Conservation (phyloP, 2,329 filamentous ascomycete species). For the Sporothrix luriei region DNA sequence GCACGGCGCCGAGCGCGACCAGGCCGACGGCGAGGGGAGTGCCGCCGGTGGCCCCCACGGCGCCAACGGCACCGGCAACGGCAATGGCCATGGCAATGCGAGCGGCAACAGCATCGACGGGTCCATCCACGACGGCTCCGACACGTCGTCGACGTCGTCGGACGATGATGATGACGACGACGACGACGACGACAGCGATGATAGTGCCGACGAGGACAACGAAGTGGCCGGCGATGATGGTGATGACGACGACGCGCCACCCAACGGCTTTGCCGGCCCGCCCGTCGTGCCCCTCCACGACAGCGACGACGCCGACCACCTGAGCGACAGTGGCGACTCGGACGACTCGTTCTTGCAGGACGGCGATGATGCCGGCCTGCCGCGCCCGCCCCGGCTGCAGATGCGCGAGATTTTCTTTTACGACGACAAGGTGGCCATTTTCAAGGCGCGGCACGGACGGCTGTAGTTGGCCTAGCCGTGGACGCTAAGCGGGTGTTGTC, state of each 20-base stretch:
- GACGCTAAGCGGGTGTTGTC: not conserved
- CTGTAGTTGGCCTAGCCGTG: conserved; percentile 40
- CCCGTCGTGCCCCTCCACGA: conserved; percentile 37
- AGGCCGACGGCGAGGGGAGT: conserved; percentile 37
- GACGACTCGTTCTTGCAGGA: conserved; percentile 57
- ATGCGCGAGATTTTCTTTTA: conserved; percentile 81
- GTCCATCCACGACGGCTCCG: conserved; percentile 33
- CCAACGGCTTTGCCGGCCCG: conserved; percentile 36
- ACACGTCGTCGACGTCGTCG: conserved; percentile 40
- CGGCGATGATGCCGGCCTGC: conserved; percentile 46
- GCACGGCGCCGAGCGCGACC: conserved; percentile 42
- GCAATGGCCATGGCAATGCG: conserved; percentile 12
- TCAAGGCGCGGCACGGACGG: conserved; percentile 70
- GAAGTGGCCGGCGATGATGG: conserved; percentile 45
- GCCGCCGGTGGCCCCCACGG: conserved; percentile 35
- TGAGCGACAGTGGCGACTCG: conserved; percentile 44
- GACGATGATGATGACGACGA: conserved; percentile 52
- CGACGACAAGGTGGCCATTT: conserved; percentile 79
- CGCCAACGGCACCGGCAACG: conserved; percentile 30
- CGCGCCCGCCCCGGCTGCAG: conserved; percentile 52
- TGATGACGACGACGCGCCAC: conserved; percentile 38
- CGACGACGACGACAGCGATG: conserved; percentile 53
- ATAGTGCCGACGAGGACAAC: conserved; percentile 47
- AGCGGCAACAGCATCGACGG: conserved; percentile 35
- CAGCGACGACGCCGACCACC: conserved; percentile 37